Base-by-base conservation (phyloP, 1,284 basidiomycete genomes). In the Cutaneotrichosporon cyanovorans region DNA sequence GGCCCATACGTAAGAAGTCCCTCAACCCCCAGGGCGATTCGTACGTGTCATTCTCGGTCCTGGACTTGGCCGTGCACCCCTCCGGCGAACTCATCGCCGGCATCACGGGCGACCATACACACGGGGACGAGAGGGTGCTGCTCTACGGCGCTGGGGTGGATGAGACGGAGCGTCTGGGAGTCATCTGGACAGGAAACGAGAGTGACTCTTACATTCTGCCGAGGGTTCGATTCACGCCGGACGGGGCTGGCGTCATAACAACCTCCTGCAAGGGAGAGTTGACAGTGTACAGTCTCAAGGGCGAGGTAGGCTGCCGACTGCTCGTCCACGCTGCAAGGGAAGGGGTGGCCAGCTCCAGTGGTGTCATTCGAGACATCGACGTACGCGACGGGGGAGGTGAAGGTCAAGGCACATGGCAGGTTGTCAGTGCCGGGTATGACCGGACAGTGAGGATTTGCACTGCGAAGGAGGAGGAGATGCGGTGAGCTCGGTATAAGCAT, bases 1-100 rank as follows among this genome's bases (percentile, higher is more conserved):
- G 65, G 57, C 36, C 45, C 10, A 49, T 34, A 1, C 37, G 11
- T 2, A 58, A 54, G 5, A 72, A 69, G 48, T 59, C 55, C 23
- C 71, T 72, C 61, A 72, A 72, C 46, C 59, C 64, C 9, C 64
- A 68, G 36, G 51, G 63, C 46, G 68, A 70, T 46, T 63, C 59
- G 12, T 69, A 71, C 46, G 58, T 71, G 33, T 68, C 65, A 18
- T 73, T 73, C 77, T 85, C 51, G 78, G 85, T 63, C 66, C 87
- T 75, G 80, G 87, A 75, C 53, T 49, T 73, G 45, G 63, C 66
- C 0, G 42, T 72, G 2, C 68, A 73, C 47, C 72, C 72, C 0
- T 59, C 58, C 1, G 65, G 65, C 0, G 58, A 58, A 30, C 47
- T 71, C n/a, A 44, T 73, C 3, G 69, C 68, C 7, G 68, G 66